A percentile compares a stretch with the other conserved stretches of the same genome.
Conservation (phyloP, 345 rosid species). For the Turritis glabra region DNA sequence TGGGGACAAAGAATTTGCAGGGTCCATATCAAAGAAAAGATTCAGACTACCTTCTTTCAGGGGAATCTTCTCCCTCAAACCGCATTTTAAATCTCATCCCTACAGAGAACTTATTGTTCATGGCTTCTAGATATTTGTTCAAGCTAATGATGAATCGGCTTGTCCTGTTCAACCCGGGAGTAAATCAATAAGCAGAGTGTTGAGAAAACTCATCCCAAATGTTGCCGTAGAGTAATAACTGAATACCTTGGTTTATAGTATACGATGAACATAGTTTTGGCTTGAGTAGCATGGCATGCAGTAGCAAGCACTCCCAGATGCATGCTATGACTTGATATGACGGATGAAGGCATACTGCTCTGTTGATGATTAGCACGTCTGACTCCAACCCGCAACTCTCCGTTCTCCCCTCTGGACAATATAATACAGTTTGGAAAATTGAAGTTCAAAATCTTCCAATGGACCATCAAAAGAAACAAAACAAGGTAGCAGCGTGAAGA, state of each 20-base stretch:
- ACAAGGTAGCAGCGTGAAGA: constrained; percentile 4
- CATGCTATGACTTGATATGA: constrained; percentile 94
- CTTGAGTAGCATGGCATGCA: constrained; percentile 76
- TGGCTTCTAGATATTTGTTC: constrained; percentile 75
- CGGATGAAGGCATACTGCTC: constrained; percentile 79
- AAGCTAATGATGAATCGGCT: constrained; percentile 84
- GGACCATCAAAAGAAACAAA: constrained; percentile 10
- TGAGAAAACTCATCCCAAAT: constrained; percentile 1
- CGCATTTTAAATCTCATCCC: constrained; percentile 92
- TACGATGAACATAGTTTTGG: constrained; percentile 72
- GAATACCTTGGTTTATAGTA: constrained; percentile 88
- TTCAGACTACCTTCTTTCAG: constrained; percentile 70
- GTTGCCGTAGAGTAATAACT: constrained; percentile 12
- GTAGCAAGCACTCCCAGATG: constrained; percentile 95
- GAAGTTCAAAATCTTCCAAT: neutral
- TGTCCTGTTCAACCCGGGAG: constrained; percentile 55
- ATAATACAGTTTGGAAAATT: constrained; percentile 3
- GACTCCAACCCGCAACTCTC: constrained; percentile 80
- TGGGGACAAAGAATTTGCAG: constrained; percentile 10
- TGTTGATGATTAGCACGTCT: constrained; percentile 70
- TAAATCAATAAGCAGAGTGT: constrained; percentile 17
- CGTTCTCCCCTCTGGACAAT: constrained; percentile 60
- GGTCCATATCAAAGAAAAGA: neutral
- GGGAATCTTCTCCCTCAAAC: constrained; percentile 93
- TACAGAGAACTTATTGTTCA: constrained; percentile 57